Evolutionary conservation across 2,329 filamentous ascomycete species (phyloP).

Genomic region (Rhexocercosporidium sp.): DNA sequence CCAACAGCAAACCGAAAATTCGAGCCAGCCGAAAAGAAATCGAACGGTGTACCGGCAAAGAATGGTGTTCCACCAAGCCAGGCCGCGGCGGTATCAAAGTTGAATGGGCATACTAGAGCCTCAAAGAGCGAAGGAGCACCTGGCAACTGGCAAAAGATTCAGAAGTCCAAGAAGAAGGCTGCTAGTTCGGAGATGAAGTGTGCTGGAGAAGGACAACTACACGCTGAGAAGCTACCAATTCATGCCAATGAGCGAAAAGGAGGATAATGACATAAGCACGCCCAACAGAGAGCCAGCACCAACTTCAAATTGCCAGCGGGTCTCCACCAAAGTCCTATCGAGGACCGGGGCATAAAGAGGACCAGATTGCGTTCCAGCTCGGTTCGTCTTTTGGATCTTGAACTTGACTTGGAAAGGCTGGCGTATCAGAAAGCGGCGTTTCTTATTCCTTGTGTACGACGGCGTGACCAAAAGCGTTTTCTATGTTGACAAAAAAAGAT

Average conservation of each 20-base stretch:
- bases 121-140: slow-evolving; percentile 58
- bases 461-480: slow-evolving; percentile 1
- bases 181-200: slow-evolving; percentile 51
- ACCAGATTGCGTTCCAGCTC: background rate
- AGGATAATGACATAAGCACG: slow-evolving; percentile 49
- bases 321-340: slow-evolving; percentile 15
- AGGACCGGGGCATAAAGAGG: background rate
- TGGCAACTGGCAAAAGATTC: slow-evolving; percentile 63
- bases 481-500: background rate
- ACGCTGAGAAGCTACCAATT: slow-evolving; percentile 60
- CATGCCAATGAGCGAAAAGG: slow-evolving; percentile 67
- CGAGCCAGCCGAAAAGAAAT: slow-evolving; percentile 43
- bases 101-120: slow-evolving; percentile 59
- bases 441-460: background rate
- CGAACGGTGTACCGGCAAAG: slow-evolving; percentile 1
- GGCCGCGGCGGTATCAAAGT: slow-evolving; percentile 39
- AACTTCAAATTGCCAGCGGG: background rate
- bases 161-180: slow-evolving; percentile 58
- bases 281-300: background rate
- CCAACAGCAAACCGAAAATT: slow-evolving; percentile 64
- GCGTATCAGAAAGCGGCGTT: background rate
- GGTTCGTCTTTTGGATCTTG: background rate
- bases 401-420: slow-evolving; percentile 3
- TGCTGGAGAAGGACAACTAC: slow-evolving; percentile 47
- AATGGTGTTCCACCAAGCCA: slow-evolving; percentile 44